Conservation (phyloP, 371 early-diverging fungal species). For the Mortierella sp. region DNA sequence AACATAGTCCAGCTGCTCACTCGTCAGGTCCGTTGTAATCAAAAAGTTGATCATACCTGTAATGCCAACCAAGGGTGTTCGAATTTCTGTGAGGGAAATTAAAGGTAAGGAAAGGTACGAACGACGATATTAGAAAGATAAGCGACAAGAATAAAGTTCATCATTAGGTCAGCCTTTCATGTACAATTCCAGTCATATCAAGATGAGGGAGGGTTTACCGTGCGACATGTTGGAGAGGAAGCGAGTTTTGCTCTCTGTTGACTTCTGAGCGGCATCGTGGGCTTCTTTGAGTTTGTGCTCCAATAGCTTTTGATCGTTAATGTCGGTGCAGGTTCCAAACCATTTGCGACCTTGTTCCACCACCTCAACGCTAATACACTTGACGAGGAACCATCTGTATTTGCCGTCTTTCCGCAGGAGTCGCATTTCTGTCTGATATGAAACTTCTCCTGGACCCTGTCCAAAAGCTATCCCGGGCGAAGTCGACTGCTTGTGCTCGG, state of each 20-base stretch:
- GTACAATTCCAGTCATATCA: neutral
- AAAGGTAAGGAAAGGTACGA: neutral
- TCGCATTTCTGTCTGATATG: constrained; percentile 72
- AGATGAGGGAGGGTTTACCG: constrained; percentile 51
- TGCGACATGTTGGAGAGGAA: constrained; percentile 81
- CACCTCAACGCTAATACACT: constrained; percentile 74
- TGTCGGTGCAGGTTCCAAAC: constrained; percentile 80
- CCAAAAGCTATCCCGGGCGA: constrained; percentile 44
- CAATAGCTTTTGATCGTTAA: constrained; percentile 74
- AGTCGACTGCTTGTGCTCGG: constrained; percentile 19
- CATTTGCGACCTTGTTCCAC: constrained; percentile 72
- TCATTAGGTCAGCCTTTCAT: neutral
- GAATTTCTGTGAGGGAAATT: constrained; percentile 63
- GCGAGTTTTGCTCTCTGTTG: constrained; percentile 79
- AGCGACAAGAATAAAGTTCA: neutral
- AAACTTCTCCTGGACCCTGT: constrained; percentile 63
- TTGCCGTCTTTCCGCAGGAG: constrained; percentile 64
- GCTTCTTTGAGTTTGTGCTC: constrained; percentile 79
- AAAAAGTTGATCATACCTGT: constrained; percentile 78
- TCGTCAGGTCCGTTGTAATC: constrained; percentile 72
- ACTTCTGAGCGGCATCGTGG: constrained; percentile 77
- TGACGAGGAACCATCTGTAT: constrained; percentile 76
- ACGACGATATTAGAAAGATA: neutral
- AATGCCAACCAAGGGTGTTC: constrained; percentile 77
- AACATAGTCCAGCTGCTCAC: constrained; percentile 76